Percentiles rank a stretch among this genome's conserved stretches.
These are phyloP conservation scores for Lactarius hatsudake DNA, from an alignment of 768 basidiomycete species.

Conservation along the genomic window DNA sequence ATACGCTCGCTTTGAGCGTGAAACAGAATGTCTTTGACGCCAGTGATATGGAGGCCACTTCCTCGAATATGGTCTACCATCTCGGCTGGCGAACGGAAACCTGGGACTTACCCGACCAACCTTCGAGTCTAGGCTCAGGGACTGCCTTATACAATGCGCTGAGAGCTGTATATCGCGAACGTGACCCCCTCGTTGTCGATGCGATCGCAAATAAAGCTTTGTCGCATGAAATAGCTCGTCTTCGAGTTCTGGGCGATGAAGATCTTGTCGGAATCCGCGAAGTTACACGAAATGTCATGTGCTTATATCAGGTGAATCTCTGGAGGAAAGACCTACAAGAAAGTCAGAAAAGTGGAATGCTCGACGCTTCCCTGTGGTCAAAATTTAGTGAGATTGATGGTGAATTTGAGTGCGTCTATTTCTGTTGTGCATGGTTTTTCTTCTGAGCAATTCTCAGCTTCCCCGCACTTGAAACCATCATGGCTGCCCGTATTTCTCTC, in stretches of 20 bases:
- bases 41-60: conserved; percentile 31
- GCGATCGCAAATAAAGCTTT: conserved; percentile 50
- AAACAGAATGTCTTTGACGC: conserved; percentile 46
- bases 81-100: conserved; percentile 93
- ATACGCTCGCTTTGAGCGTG: conserved; percentile 76
- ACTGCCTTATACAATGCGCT: conserved; percentile 74
- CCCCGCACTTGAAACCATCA: conserved; percentile 65
- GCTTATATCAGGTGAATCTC: conserved; percentile 67
- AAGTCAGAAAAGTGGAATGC: conserved; percentile 35
- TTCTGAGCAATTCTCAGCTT: conserved; percentile 51
- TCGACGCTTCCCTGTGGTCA: conserved; percentile 39
- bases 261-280: conserved; percentile 74
- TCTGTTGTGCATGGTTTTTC: neutral
- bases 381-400: conserved; percentile 48
- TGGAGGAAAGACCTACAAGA: conserved; percentile 52
- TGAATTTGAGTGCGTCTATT: conserved; percentile 60
- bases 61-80: conserved; percentile 61
- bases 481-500: conserved; percentile 81
- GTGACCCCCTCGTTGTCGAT: conserved; percentile 52
- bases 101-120: conserved; percentile 85
- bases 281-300: conserved; percentile 71
- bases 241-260: conserved; percentile 70
- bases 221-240: conserved; percentile 56
- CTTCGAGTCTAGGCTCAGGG: conserved; percentile 44
- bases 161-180: conserved; percentile 77